phyloP scores from a whole-genome alignment of 2,329 filamentous ascomycete species.

The Penicillium fuscoglaucum region DNA sequence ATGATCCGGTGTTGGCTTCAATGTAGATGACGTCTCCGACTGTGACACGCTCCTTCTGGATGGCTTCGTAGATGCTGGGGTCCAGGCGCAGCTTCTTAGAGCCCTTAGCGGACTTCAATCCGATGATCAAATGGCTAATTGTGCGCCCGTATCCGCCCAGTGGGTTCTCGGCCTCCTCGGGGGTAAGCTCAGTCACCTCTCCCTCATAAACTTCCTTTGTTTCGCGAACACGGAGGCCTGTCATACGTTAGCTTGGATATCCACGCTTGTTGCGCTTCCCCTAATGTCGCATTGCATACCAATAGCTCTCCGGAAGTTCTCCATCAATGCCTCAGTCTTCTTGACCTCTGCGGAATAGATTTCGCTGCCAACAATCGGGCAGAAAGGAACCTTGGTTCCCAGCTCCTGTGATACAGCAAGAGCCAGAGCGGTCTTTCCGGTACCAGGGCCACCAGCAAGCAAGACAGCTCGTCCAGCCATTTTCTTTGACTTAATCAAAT shows the following conservation, averaged over 20 bases:
- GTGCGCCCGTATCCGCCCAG: constrained; percentile 96
- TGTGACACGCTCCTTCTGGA: constrained; percentile 95
- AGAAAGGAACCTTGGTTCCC: constrained; percentile 97
- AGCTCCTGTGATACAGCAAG: constrained; percentile 95
- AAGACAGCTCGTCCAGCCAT: constrained; percentile 95
- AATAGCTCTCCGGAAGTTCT: constrained; percentile 97
- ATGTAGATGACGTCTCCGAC: constrained; percentile 99
- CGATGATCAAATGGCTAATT: constrained; percentile 92
- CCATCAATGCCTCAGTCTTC: constrained; percentile 99
- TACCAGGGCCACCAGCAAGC: constrained; percentile 90
- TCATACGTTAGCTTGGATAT: constrained; percentile 17
- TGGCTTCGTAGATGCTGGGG: constrained; percentile 98
- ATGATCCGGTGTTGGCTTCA: constrained; percentile 96
- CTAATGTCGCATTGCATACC: constrained; percentile 54
- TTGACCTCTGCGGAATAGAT: constrained; percentile 98
- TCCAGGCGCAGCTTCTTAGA: constrained; percentile 97
- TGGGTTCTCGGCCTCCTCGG: constrained; percentile 97
- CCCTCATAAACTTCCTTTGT: constrained; percentile 99
- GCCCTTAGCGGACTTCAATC: constrained; percentile 89
- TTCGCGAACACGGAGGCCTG: constrained; percentile 85
- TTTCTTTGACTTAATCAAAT: constrained; percentile 92
- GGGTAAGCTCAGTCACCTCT: constrained; percentile 95
- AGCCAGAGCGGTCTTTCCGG: constrained; percentile 94
- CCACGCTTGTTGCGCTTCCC: not conserved
- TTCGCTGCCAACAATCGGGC: constrained; percentile 96